Base-by-base conservation (phyloP, 2,329 filamentous ascomycete genomes). In the Pseudocercospora fuligena region DNA sequence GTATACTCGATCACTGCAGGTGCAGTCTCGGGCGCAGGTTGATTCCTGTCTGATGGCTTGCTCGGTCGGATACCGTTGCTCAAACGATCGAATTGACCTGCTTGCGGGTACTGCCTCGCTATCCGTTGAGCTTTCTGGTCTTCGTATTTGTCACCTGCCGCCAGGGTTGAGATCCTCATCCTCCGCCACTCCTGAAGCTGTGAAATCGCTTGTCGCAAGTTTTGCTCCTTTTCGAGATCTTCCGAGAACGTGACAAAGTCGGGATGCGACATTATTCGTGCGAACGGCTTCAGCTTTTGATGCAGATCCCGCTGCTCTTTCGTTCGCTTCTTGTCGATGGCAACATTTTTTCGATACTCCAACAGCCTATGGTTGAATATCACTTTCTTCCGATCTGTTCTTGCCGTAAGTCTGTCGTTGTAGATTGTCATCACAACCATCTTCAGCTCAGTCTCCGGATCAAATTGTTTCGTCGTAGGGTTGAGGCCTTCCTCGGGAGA, bases 401-500 rank as follows among this genome's bases (percentile, higher is more conserved):
- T 89, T 65, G 94, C 91, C 2, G 94, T 97, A 19, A 99, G 82
- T 4, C 94, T 89, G 65, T 91, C 90, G 76, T 99, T 99, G 84
- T 99, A 99, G 60, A 99, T 97, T 71, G 97, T 93, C 89, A 99
- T 97, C 21, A 99, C 93, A 0, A 93, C 97, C 82, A 98, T 89
- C 84, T 99, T 99, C 54, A 99, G 86, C 70, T 97, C 94, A 86
- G 97, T 97, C 79, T 99, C 95, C 0, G 95, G 93, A 74, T 99
- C 95, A 65, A 96, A 84, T 76, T 96, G 90, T 68, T 92, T 91
- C 0, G 93, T 97, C 2, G 86, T 83, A 0, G 91, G 89, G 75
- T 97, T 97, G 72, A 97, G 85, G 65, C 95, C 95, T 80, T 97
- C 94, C 27, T 95, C 95, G 0, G 95, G 94, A 65, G 98, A 94